Base-by-base conservation (phyloP, 1,284 basidiomycete genomes). In the Rhodotorula glutinis region DNA sequence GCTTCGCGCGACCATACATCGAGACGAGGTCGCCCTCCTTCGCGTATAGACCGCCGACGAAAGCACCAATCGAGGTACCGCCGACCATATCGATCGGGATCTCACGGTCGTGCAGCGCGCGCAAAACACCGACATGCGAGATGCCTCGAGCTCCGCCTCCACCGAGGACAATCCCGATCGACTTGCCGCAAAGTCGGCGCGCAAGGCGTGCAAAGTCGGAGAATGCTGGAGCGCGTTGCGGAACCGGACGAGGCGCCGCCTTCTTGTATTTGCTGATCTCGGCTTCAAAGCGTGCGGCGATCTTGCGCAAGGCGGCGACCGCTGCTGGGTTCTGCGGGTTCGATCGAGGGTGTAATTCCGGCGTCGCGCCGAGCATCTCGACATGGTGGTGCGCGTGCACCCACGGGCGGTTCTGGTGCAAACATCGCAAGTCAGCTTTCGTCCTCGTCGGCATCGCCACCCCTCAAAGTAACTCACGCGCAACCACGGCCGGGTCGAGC, bases 1-100 rank as follows among this genome's bases (percentile, higher is more conserved):
- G 88, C 77, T 92, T 95, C n/a, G 90, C 87, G 53, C 94, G 84
- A 2, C 89, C 93, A 11, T 89, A 83, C 61, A 87, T 89, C 43
- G 90, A 91, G 52, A 98, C 85, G 29, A 97, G 80, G 78, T 98
- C 92, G 30, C 90, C 92, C 77, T 97, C 93, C 40, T 90, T 85
- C 13, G 96, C 93, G 80, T 98, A 99, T 33, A 99, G 81, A 0
- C 94, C 96, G n/a, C 93, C 95, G 54, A 99, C 88, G 66, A 98
- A 87, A 5, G 89, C 85, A 0, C 95, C 95, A 63, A 98, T 98
- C 75, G 90, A 92, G 19, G 91, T 89, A 54, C 92, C 86, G 85
- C 81, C 82, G 64, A 78, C 82, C 73, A 81, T 89, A 76, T 98
- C 95, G 65, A 98, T 89, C 0, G 95, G 96, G 60, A 98, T 90